Evolutionary conservation across 139 green algal species (phyloP), one percentile per base, ranked within the genome.

Genomic region (Spirogloea muscicola): DNA sequence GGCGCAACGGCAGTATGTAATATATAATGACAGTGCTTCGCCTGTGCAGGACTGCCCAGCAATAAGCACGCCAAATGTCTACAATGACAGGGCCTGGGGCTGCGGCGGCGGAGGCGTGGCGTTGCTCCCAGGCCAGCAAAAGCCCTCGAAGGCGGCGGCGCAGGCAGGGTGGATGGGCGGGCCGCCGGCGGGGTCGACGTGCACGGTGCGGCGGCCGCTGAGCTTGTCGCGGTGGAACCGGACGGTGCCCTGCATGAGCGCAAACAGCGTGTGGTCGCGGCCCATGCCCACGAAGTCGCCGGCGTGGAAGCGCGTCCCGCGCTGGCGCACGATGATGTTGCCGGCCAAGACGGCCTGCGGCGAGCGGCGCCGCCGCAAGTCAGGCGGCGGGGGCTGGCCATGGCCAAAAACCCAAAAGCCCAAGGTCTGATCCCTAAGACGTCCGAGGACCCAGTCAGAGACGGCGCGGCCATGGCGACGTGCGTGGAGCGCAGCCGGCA

Each of bases 281-380:
- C 91, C 90, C 84, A 96, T 89, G 59, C 90, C 91, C 1, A 97
- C 89, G 73, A 91, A 89, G 3, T 84, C 0, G 0, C 93, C 93
- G 3, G 91, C 84, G 49, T 95, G 87, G 60, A 91, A 96, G 40
- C 88, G 85, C 7, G 90, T 96, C n/a, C 93, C 93, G 9, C 93
- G 84, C 77, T 98, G 93, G 27, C 91, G 78, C 46, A 96, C 83
- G 25, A 98, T 91, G 75, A 98, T 96, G 81, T 95, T 92, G 2
- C 93, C 93, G 0, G 93, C 81, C 6, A 88, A 87, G 21, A 84
- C 81, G 29, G 64, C 37, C 66, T 87, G 68, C 2, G n/a, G n/a
- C n/a, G n/a, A n/a, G n/a, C n/a, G n/a, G n/a, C n/a, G n/a, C n/a
- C n/a, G n/a, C n/a, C n/a, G n/a, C n/a, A n/a, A n/a, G n/a, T n/a